These are phyloP conservation scores for Elaphomyces granulatus DNA, from an alignment of 495 filamentous ascomycete genomes.

Conservation along the genomic window DNA sequence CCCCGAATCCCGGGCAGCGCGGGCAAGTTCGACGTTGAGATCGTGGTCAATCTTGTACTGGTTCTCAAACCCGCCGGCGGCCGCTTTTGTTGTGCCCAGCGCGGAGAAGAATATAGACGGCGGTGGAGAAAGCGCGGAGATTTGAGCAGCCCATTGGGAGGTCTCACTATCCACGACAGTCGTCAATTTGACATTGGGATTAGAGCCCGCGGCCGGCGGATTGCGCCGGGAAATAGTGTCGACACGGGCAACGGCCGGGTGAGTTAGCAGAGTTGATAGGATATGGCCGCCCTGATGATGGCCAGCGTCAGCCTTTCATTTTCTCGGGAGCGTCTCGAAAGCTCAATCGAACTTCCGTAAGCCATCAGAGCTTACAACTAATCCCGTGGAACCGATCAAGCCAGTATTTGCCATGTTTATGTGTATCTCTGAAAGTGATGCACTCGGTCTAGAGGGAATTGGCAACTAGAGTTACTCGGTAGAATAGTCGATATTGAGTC, in stretches of 20 bases:
- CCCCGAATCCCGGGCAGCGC: conserved; percentile 47
- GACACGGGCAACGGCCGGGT: conserved; percentile 24
- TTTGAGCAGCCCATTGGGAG: conserved; percentile 39
- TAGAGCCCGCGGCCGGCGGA: conserved; percentile 15
- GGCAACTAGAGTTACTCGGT: no score
- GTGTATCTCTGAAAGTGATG: no score
- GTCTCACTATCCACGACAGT: conserved; percentile 31
- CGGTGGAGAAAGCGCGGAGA: conserved; percentile 38
- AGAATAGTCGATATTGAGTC: no score
- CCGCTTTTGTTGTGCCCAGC: conserved; percentile 49
- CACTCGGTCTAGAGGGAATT: no score
- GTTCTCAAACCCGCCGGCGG: conserved; percentile 53
- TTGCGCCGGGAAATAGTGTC: conserved; percentile 35
- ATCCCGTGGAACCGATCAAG: conserved; percentile 32
- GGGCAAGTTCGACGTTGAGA: conserved; percentile 54
- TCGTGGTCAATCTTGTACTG: conserved; percentile 69
- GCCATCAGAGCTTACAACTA: conserved; percentile 33
- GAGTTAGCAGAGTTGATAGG: conserved; percentile 30
- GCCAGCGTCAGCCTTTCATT: no score
- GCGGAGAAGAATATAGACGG: conserved; percentile 49
- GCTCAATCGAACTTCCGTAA: no score
- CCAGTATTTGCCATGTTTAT: no score
- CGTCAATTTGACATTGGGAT: conserved; percentile 28
- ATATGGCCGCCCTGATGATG: conserved; percentile 34
- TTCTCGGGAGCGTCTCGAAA: no score